phyloP scores from a whole-genome alignment of 2,329 filamentous ascomycete genomes.

The Bertia moriformis region DNA sequence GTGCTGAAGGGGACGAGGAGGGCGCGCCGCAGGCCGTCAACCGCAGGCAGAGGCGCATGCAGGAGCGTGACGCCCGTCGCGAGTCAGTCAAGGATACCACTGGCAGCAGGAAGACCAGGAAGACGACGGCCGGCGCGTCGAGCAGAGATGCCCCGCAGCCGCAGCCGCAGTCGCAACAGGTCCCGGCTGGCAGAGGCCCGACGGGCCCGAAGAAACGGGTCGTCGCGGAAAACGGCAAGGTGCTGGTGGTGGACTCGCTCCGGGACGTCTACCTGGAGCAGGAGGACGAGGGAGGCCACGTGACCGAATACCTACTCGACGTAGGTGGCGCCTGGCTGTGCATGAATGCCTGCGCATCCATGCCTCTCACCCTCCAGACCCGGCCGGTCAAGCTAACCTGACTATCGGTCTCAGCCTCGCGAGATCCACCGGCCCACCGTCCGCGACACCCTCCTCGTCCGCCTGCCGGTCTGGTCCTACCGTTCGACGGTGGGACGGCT shows the following conservation, averaged over 20 bases:
- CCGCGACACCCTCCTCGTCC: conserved; percentile 68
- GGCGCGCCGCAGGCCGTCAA: conserved; percentile 50
- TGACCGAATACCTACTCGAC: conserved; percentile 74
- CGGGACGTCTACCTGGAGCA: conserved; percentile 95
- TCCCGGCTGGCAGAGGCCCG: conserved; percentile 35
- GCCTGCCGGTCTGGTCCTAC: conserved; percentile 64
- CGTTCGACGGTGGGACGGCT: conserved; percentile 35
- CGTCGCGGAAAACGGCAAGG: conserved; percentile 86
- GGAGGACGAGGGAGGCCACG: conserved; percentile 71
- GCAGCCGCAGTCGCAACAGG: conserved; percentile 16
- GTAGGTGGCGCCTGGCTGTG: conserved; percentile 33
- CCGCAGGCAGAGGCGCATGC: conserved; percentile 72
- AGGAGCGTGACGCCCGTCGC: conserved; percentile 71
- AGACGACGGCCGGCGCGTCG: conserved; percentile 16
- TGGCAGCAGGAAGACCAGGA: conserved; percentile 28
- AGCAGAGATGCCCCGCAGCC: conserved; percentile 19
- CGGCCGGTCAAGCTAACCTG: neutral
- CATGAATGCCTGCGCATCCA: conserved; percentile 7
- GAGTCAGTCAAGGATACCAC: conserved; percentile 42
- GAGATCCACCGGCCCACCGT: conserved; percentile 68
- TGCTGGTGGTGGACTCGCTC: conserved; percentile 77
- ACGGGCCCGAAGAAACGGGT: conserved; percentile 74
- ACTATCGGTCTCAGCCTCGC: conserved; percentile 60
- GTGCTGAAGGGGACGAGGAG: too few relatives aligned
- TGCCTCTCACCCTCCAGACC: neutral